Evolutionary conservation across 164 flowering plant species (phyloP).

Genomic region (Vitis cinerea): DNA sequence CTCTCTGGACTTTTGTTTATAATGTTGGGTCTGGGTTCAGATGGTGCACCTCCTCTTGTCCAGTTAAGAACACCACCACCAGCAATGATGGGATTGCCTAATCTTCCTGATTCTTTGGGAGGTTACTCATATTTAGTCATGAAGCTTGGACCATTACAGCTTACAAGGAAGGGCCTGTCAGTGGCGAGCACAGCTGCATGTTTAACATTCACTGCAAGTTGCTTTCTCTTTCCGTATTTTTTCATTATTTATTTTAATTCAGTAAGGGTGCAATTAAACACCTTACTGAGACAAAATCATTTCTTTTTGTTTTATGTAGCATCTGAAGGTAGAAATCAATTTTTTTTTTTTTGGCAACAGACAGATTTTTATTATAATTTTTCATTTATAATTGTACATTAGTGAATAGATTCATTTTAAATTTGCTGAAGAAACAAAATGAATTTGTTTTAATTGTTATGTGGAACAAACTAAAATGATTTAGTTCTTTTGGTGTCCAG

Average conservation of each 20-base stretch:
- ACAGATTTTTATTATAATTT: too few species aligned
- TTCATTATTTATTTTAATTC: too few species aligned
- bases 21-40: constrained; percentile 78
- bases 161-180: constrained; percentile 89
- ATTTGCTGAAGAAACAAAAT: not conserved
- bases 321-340: too few species aligned
- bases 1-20: constrained; percentile 78
- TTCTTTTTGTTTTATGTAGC: too few species aligned
- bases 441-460: not conserved
- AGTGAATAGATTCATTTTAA: too few species aligned
- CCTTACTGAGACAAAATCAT: too few species aligned
- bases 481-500: not conserved
- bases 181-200: constrained; percentile 90
- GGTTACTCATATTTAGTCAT: constrained; percentile 76
- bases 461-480: not conserved
- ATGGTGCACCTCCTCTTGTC: constrained; percentile 71
- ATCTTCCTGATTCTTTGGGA: constrained; percentile 55
- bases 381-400: too few species aligned
- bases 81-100: constrained; percentile 60
- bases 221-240: not conserved
- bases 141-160: constrained; percentile 82
- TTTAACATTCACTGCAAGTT: constrained; percentile 80
- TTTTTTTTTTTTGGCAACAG: too few species aligned
- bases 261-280: too few species aligned
- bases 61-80: constrained; percentile 83